Percentiles rank a stretch among this genome's conserved stretches.
phyloP scores from a whole-genome alignment of 495 filamentous ascomycete species.

The Tuber calosporum region DNA sequence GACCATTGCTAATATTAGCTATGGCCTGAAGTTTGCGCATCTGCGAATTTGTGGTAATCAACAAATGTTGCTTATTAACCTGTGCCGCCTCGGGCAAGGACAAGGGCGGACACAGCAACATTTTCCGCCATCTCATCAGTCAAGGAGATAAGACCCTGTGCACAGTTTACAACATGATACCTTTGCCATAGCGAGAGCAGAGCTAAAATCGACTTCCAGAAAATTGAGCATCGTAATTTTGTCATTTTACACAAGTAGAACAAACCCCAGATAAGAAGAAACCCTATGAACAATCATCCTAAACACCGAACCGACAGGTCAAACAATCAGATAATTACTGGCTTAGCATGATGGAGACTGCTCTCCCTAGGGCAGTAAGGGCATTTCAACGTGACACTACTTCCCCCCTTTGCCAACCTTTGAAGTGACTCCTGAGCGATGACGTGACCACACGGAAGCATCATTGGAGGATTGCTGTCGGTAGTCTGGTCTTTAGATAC shows the following conservation, averaged over 20 bases:
- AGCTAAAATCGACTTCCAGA: not conserved
- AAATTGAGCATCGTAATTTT: not conserved
- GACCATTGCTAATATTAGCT: too few relatives aligned
- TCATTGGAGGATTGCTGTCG: conserved; percentile 89
- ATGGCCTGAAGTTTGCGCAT: too few relatives aligned
- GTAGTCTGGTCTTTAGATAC: conserved; percentile 94
- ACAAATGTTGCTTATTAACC: too few relatives aligned
- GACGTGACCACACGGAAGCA: conserved; percentile 95
- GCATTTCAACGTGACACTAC: conserved; percentile 67
- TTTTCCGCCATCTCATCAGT: too few relatives aligned
- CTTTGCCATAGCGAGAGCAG: not conserved
- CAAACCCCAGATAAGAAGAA: not conserved
- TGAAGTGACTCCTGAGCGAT: conserved; percentile 76
- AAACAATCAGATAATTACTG: conserved; percentile 48
- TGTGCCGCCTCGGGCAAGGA: too few relatives aligned
- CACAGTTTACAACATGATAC: not conserved
- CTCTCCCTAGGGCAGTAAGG: conserved; percentile 92
- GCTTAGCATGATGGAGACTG: conserved; percentile 62
- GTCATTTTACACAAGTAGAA: not conserved
- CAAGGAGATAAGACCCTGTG: not conserved
- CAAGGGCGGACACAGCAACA: too few relatives aligned
- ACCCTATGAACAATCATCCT: not conserved
- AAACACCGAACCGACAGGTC: conserved; percentile 1
- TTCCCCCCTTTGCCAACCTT: conserved; percentile 62
- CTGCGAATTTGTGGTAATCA: too few relatives aligned